Base-by-base conservation (phyloP, 2,329 filamentous ascomycete genomes). In the Penicillium sp. region DNA sequence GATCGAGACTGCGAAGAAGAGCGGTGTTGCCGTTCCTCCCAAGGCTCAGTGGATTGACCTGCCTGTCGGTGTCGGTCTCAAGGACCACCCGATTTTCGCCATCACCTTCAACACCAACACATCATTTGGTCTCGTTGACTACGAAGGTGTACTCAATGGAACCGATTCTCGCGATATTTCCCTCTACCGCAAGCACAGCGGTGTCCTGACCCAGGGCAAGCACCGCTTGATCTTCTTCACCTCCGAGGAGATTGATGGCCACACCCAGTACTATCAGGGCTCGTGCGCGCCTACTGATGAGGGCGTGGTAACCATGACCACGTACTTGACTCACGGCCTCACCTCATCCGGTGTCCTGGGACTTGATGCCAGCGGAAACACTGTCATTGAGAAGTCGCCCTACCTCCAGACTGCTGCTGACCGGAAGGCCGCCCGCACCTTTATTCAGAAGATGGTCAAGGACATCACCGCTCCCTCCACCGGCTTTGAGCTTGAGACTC, bases 1-100 rank as follows among this genome's bases (percentile, higher is more conserved):
- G 66, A 76, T 81, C 44, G 69, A 69, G 42, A 68, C 74, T 24
- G 80, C 81, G 38, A 72, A 77, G 66, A 70, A 68, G 60, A 79
- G 78, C 54, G 70, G 65, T 20, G 75, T 78, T 7, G 42, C 67
- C 7, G 75, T 75, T 16, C 76, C 79, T 53, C 68, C 73, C 18
- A 69, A 75, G 57, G 59, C 70, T n/a, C 59, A 78, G 24, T 81
- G 79, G 80, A 79, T 82, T 62, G 71, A 79, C 60, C 71, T 82
- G 5, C 79, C 79, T 8, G 80, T 82, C n/a, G 79, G 80, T 31
- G 63, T 79, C 51, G 80, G 80, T 59, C 62, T 81, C 45, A 76
- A 78, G 61, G 79, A 81, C 74, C 66, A 69, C 55, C 66, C 66
- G 14, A 69, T 67, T 57, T 65, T 67, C 55, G 48, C 57, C 5